Evolutionary conservation across 352 stramenopile species (phyloP).

Genomic region (Peronospora belbahrii): DNA sequence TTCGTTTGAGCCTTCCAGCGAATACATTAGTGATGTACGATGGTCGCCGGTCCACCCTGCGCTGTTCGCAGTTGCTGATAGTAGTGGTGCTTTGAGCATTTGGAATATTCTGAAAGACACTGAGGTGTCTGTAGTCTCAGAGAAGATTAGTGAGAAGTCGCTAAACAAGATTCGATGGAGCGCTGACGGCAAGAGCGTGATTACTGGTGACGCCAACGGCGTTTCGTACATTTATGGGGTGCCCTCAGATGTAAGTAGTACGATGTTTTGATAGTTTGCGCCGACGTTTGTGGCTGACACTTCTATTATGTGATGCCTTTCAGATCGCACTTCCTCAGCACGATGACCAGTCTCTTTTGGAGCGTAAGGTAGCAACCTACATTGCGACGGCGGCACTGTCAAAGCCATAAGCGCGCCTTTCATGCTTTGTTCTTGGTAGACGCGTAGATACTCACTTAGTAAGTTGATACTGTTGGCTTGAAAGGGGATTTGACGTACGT

Average conservation of each 20-base stretch:
- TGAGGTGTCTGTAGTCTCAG: constrained; percentile 60
- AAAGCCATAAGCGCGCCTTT: constrained; percentile 29
- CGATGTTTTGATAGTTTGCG: constrained; percentile 5
- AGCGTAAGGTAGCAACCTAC: constrained; percentile 54
- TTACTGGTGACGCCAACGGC: constrained; percentile 69
- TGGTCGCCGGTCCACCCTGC: constrained; percentile 76
- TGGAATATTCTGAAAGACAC: constrained; percentile 84
- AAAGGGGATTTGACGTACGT: constrained; percentile 17
- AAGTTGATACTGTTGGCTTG: constrained; percentile 6
- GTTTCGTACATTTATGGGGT: constrained; percentile 75
- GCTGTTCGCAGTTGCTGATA: constrained; percentile 79
- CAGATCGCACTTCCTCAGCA: constrained; percentile 59
- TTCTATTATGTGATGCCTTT: constrained; percentile 5
- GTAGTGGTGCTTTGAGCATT: constrained; percentile 57
- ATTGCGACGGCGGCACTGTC: constrained; percentile 35
- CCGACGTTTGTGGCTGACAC: neutral
- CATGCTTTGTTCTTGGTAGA: constrained; percentile 8
- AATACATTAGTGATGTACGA: constrained; percentile 85
- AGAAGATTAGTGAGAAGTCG: constrained; percentile 62
- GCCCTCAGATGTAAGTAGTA: constrained; percentile 54
- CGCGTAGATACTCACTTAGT: constrained; percentile 8
- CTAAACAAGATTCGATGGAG: constrained; percentile 84
- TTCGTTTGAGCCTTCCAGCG: constrained; percentile 80
- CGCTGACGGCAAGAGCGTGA: constrained; percentile 65
- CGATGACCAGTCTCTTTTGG: constrained; percentile 53